Evolutionary conservation across 2,329 filamentous ascomycete genomes (phyloP).

Genomic region (Colletotrichum incanum): DNA sequence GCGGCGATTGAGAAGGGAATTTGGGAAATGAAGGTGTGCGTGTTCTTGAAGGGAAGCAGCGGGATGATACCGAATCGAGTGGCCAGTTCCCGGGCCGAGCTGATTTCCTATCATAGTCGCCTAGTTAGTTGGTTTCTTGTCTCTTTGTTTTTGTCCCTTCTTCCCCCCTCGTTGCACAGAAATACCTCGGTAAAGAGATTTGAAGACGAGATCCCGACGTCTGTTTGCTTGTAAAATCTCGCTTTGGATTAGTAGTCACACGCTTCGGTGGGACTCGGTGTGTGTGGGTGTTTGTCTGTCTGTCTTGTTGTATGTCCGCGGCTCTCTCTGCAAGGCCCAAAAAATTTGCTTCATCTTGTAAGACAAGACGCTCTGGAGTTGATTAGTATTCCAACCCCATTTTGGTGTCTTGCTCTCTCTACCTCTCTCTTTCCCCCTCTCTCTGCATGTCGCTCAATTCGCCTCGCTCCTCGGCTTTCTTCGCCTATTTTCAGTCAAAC

Average conservation of each 20-base stretch:
- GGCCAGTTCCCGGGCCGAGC: not conserved
- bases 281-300: not conserved
- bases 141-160: too few relatives aligned
- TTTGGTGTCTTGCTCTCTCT: not conserved
- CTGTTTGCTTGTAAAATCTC: not conserved
- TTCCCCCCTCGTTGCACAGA: not conserved
- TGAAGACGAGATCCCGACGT: not conserved
- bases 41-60: not conserved
- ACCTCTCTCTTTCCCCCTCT: not conserved
- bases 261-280: too few relatives aligned
- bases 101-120: not conserved
- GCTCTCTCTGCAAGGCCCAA: not conserved
- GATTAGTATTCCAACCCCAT: conserved; percentile 1
- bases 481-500: not conserved
- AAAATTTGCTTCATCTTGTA: not conserved
- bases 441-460: not conserved
- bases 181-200: not conserved
- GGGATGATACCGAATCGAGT: not conserved
- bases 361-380: not conserved
- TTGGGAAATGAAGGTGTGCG: not conserved
- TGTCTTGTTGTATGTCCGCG: not conserved
- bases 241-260: not conserved
- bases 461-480: not conserved
- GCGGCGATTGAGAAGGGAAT: not conserved
- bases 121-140: not conserved